Conservation (phyloP, 306 rosid species). For the Glycine soja region DNA sequence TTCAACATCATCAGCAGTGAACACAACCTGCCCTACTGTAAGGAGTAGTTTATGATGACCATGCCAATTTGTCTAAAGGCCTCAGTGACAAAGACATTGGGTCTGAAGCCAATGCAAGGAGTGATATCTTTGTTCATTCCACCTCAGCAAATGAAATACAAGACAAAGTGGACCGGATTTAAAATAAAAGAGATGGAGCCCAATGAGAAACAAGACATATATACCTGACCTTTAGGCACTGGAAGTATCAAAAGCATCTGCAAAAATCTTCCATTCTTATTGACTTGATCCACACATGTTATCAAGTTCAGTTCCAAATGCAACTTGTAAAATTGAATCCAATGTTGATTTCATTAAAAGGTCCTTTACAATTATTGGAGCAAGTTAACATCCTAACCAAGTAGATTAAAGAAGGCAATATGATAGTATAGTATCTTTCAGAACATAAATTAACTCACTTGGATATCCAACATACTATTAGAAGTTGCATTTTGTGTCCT, state of each 20-base stretch:
- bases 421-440: neutral
- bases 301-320: conserved; percentile 79
- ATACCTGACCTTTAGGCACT: no score
- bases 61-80: no score
- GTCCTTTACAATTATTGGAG: conserved; percentile 50
- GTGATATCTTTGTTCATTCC: no score
- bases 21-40: no score
- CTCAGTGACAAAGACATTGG: no score
- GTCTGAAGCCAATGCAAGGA: no score
- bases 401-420: conserved; percentile 24
- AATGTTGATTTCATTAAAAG: conserved; percentile 67
- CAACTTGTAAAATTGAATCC: conserved; percentile 83
- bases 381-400: conserved; percentile 19
- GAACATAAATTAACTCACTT: conserved; percentile 52
- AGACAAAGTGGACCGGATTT: no score
- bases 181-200: no score
- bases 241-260: conserved; percentile 69
- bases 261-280: conserved; percentile 72
- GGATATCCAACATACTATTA: conserved; percentile 61
- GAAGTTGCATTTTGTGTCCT: conserved; percentile 43
- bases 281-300: conserved; percentile 83
- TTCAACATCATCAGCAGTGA: no score
- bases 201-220: no score
- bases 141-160: no score
- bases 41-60: no score